Evolutionary conservation across 1,139 yeast genomes (phyloP).

Genomic region (Lodderomyces oxycetoniae): DNA sequence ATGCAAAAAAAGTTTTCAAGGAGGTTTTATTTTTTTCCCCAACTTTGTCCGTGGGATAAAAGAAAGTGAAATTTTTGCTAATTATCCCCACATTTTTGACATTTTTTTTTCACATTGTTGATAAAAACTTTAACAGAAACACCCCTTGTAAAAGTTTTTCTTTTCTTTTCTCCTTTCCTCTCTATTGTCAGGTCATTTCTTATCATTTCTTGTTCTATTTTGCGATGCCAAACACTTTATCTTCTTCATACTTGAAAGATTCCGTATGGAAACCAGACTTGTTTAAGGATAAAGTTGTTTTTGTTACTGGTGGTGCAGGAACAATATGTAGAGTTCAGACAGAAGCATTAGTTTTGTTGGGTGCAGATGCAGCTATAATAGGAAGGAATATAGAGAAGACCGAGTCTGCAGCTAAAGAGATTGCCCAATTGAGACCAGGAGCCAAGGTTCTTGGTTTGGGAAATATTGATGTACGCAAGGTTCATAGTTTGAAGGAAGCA

Average conservation of each 20-base stretch:
- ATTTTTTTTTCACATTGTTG: too few relatives aligned
- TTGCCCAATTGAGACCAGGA: slow-evolving; percentile 53
- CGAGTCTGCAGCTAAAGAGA: slow-evolving; percentile 61
- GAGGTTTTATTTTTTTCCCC: too few relatives aligned
- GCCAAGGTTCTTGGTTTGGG: slow-evolving; percentile 71
- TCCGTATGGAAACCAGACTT: slow-evolving; percentile 54
- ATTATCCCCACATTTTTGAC: too few relatives aligned
- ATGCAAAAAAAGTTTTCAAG: too few relatives aligned
- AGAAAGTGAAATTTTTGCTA: too few relatives aligned
- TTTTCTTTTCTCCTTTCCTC: too few relatives aligned
- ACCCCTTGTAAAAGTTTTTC: too few relatives aligned
- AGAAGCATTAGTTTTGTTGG: slow-evolving; percentile 77
- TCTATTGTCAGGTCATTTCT: too few relatives aligned
- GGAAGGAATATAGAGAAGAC: slow-evolving; percentile 76
- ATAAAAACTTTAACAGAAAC: too few relatives aligned
- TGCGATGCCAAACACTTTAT: slow-evolving; percentile 20
- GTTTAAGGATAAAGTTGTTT: slow-evolving; percentile 80
- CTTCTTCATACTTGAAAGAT: slow-evolving; percentile 24
- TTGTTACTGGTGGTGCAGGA: slow-evolving; percentile 96
- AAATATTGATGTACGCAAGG: slow-evolving; percentile 73
- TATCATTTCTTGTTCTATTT: too few relatives aligned
- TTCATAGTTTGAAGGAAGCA: slow-evolving; percentile 54
- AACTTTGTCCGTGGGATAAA: too few relatives aligned
- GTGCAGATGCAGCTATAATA: slow-evolving; percentile 82
- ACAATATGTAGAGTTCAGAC: slow-evolving; percentile 88